A percentile compares a stretch with the other conserved stretches of the same genome.
These are phyloP conservation scores for Jacaranda mimosifolia DNA, from an alignment of 257 asterid species.

Conservation along the genomic window DNA sequence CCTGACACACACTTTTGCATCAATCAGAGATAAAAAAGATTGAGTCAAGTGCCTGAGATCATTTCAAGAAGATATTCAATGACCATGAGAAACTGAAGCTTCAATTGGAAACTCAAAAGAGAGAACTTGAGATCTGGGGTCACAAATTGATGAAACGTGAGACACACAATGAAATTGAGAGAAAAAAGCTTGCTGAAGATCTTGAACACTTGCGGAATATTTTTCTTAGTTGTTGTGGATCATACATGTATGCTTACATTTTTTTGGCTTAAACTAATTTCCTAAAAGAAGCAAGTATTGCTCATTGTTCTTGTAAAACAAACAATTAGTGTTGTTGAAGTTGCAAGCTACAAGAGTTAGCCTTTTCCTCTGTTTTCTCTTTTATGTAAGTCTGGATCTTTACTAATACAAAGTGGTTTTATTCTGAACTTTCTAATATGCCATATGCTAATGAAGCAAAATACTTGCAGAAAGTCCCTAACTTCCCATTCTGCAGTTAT, in stretches of 20 bases:
- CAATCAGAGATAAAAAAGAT: conserved; percentile 79
- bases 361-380: background rate
- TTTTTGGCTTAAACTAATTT: conserved; percentile 1
- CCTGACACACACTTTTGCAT: conserved; percentile 38
- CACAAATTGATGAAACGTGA: conserved; percentile 79
- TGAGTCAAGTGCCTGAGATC: conserved; percentile 77
- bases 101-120: conserved; percentile 73
- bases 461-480: background rate
- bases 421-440: background rate
- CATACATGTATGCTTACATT: conserved; percentile 1
- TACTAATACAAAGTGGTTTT: background rate
- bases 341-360: background rate
- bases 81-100: conserved; percentile 82
- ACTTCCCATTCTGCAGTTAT: background rate
- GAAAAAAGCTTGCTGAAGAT: conserved; percentile 76
- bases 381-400: background rate
- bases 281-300: conserved; percentile 22
- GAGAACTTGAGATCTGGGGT: conserved; percentile 75
- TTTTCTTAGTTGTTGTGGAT: conserved; percentile 32
- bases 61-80: conserved; percentile 73
- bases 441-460: background rate
- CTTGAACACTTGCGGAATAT: conserved; percentile 70
- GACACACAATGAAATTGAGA: conserved; percentile 74
- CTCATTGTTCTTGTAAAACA: conserved; percentile 7
- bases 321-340: conserved; percentile 30